Evolutionary conservation across 495 filamentous ascomycete genomes (phyloP).

Genomic region (Rhypophila decipiens): DNA sequence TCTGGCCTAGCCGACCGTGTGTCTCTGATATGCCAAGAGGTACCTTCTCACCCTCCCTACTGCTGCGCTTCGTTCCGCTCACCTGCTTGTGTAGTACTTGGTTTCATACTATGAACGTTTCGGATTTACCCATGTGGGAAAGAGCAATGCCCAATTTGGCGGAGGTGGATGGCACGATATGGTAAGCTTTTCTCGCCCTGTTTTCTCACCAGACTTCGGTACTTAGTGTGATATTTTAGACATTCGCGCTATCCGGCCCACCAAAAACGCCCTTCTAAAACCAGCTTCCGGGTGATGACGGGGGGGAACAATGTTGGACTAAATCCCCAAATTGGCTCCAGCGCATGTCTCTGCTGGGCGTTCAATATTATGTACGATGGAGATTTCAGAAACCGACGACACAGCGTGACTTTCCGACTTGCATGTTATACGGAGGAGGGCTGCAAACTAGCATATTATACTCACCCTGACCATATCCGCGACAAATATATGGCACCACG

Average conservation of each 20-base stretch:
- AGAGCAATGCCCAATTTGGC: conserved; percentile 58
- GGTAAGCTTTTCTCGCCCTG: conserved; percentile 40
- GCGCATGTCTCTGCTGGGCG: too few relatives aligned
- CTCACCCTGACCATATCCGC: too few relatives aligned
- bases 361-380: too few relatives aligned
- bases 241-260: conserved; percentile 2
- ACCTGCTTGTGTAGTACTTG: conserved; percentile 36
- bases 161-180: conserved; percentile 80
- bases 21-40: conserved; percentile 71
- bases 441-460: too few relatives aligned
- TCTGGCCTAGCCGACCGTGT: conserved; percentile 64
- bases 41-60: conserved; percentile 19
- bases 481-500: too few relatives aligned
- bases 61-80: background rate
- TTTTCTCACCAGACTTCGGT: background rate
- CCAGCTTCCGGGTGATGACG: background rate
- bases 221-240: background rate
- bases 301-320: background rate
- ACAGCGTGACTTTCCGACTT: too few relatives aligned
- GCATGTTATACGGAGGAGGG: too few relatives aligned
- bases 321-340: too few relatives aligned
- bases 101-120: conserved; percentile 70
- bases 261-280: conserved; percentile 3
- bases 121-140: conserved; percentile 64
- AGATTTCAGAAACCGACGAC: too few relatives aligned